These are phyloP conservation scores for Verticillium zaregamsianum DNA, from an alignment of 2,329 filamentous ascomycete species.

Conservation along the genomic window DNA sequence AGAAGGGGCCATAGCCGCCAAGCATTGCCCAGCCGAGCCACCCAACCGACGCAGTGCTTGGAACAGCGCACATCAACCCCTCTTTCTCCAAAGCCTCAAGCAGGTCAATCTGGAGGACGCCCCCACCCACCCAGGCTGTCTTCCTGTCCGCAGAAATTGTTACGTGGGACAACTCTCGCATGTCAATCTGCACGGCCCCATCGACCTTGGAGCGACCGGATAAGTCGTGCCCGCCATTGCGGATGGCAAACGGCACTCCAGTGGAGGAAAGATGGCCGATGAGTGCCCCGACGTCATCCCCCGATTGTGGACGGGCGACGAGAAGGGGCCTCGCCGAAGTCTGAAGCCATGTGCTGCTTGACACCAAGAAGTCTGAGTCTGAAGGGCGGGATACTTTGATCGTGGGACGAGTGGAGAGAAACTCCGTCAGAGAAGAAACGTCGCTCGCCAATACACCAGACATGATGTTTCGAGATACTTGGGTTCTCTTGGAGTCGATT, in stretches of 20 bases:
- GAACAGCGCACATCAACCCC: slow-evolving; percentile 6
- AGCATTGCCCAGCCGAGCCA: slow-evolving; percentile 25
- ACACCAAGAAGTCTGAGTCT: background rate
- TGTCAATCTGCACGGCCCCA: slow-evolving; percentile 11
- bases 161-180: slow-evolving; percentile 9
- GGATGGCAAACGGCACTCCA: slow-evolving; percentile 9
- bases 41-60: slow-evolving; percentile 17
- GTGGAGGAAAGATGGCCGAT: background rate
- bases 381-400: slow-evolving; percentile 1
- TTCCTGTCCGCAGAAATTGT: slow-evolving; percentile 7
- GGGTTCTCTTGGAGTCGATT: too few relatives aligned
- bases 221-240: slow-evolving; percentile 12
- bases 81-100: slow-evolving; percentile 7
- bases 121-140: slow-evolving; percentile 11
- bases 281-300: background rate
- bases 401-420: slow-evolving; percentile 1
- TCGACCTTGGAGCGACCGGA: slow-evolving; percentile 3
- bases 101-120: slow-evolving; percentile 8
- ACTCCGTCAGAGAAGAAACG: background rate
- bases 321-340: background rate
- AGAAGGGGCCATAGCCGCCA: slow-evolving; percentile 26
- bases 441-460: too few relatives aligned
- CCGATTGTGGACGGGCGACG: slow-evolving; percentile 1
- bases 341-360: background rate
- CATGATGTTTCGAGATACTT: too few relatives aligned